Evolutionary conservation across 805 yeast species (phyloP), one percentile per base, ranked within the genome.

Genomic region (Saccharomycopsis microspora): DNA sequence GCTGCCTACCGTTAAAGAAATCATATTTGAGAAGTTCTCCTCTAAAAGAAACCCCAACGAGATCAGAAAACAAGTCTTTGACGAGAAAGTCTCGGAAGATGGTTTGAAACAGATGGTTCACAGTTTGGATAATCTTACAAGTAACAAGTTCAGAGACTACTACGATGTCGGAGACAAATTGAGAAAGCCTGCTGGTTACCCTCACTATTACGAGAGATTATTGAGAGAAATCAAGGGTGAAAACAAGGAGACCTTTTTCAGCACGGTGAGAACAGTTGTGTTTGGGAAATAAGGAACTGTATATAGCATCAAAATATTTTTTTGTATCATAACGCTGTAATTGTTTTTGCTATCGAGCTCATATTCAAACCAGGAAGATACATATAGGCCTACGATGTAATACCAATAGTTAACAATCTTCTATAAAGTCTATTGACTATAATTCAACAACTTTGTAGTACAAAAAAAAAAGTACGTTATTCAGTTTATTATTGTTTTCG

Each of bases 161-260:
- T 85, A 84, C 60, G 68, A 73, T 52, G 72, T 79, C 35, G 80
- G 80, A 48, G 82, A 78, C 41, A 82, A 82, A 59, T 64, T 88
- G 54, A 64, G 76, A 57, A 70, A 64, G 55, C 97, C 97, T n/a
- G 80, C 81, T 57, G 96, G 96, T 1, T 85, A 86, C 63, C 87
- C 95, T 3, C 63, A 71, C 42, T 88, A 88, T 60, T 88, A 88
- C 58, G 74, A 71, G 39, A 72, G 93, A 58, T 69, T 88, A 46
- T 55, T 82, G 64, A 70, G 72, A 31, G 95, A 86, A 60, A 73
- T 88, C 39, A 69, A 72, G 50, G 89, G 90, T 29, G 80, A 80
- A 57, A 72, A 74, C 58, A 80, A 76, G 61, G 95, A 85, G 63
- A 72, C 75, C 10, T 62, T 82, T 45, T 61, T 74, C 46, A 66